phyloP scores from a whole-genome alignment of 1,284 basidiomycete genomes.

The Leccinum laetum region DNA sequence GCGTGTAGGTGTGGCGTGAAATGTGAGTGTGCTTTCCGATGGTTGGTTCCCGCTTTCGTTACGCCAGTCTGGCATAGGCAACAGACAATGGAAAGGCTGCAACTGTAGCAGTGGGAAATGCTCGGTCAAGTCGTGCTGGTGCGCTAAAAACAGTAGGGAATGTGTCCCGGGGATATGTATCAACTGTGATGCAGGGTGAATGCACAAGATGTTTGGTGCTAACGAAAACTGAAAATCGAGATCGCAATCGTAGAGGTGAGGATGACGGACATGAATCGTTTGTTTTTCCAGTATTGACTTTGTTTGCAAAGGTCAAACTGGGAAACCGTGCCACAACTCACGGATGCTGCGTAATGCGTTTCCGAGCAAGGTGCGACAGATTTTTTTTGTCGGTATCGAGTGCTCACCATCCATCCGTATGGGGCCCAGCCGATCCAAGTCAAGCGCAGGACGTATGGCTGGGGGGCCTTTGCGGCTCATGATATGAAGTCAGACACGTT shows the following conservation, averaged over 20 bases:
- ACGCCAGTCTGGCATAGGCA: constrained; percentile 11
- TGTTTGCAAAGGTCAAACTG: constrained; percentile 14
- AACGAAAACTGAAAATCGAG: background rate
- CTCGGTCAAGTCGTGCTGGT: constrained; percentile 11
- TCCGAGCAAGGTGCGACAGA: background rate
- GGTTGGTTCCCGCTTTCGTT: background rate
- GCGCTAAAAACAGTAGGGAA: constrained; percentile 18
- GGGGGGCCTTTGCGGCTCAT: constrained; percentile 53
- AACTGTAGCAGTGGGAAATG: constrained; percentile 23
- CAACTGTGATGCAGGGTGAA: constrained; percentile 28
- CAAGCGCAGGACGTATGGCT: constrained; percentile 41
- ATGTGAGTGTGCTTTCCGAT: constrained; percentile 30
- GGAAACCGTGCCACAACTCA: constrained; percentile 24
- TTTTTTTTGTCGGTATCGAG: background rate
- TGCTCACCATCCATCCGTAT: background rate
- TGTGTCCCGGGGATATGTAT: constrained; percentile 31
- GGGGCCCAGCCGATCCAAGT: constrained; percentile 37
- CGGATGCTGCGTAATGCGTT: constrained; percentile 20
- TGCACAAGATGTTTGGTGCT: background rate
- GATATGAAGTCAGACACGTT: constrained; percentile 39
- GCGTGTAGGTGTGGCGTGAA: constrained; percentile 39
- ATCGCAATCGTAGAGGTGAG: constrained; percentile 22
- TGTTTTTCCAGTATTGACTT: background rate
- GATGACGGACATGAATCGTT: background rate
- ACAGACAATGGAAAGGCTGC: constrained; percentile 28